Evolutionary conservation across 176 grass and related monocot genomes (phyloP).

Genomic region (Lolium rigidum): DNA sequence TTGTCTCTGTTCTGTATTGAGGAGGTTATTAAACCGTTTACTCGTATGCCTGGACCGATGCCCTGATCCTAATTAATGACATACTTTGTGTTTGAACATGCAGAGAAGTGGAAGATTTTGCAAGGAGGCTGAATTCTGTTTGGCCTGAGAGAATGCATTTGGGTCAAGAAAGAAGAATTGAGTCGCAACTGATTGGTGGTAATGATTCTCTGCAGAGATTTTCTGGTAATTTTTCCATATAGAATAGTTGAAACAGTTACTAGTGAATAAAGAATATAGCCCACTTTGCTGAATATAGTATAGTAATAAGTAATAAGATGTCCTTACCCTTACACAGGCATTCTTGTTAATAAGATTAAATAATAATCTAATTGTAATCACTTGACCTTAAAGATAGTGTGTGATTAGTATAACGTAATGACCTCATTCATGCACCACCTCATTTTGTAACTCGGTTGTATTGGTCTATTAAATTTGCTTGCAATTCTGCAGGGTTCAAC

Average conservation of each 20-base stretch:
- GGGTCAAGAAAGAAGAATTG: constrained; percentile 71
- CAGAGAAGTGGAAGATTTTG: constrained; percentile 99
- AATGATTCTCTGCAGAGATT: constrained; percentile 59
- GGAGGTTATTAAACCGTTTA: background rate
- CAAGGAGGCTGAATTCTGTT: constrained; percentile 92
- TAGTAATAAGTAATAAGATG: background rate
- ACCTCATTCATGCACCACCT: constrained; percentile 7
- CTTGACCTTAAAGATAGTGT: background rate
- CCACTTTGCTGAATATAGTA: background rate
- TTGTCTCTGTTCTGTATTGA: constrained; percentile 1
- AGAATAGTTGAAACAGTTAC: background rate
- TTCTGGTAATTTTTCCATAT: constrained; percentile 43
- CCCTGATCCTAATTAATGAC: constrained; percentile 3
- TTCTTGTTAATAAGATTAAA: background rate
- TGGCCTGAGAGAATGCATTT: constrained; percentile 97
- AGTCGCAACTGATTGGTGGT: constrained; percentile 63
- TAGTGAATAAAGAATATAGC: constrained; percentile 12
- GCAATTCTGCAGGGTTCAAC: constrained; percentile 42
- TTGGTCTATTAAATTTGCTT: constrained; percentile 4
- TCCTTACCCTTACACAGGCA: background rate
- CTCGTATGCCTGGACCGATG: constrained; percentile 22
- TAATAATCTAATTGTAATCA: background rate
- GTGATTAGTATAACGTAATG: background rate
- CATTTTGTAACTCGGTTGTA: background rate
- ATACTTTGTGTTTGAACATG: constrained; percentile 42